phyloP scores from a whole-genome alignment of 2,329 filamentous ascomycete genomes.

The Epichloe scottii region DNA sequence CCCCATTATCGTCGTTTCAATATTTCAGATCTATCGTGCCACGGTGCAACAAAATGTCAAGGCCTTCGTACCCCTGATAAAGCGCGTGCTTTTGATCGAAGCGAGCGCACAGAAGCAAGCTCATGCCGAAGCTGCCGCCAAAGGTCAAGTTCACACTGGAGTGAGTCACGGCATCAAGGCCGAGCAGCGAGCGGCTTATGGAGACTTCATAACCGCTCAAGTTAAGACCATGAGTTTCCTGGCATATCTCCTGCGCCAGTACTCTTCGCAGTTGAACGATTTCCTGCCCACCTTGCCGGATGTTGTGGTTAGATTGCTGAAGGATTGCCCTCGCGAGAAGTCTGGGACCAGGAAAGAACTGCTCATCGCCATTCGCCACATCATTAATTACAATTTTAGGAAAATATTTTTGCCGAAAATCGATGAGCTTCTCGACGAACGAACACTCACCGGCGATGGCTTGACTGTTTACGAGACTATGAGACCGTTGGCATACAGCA shows the following conservation, averaged over 20 bases:
- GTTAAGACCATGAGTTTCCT: slow-evolving; percentile 99
- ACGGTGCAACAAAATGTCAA: slow-evolving; percentile 78
- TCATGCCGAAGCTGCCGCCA: slow-evolving; percentile 69
- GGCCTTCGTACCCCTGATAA: slow-evolving; percentile 86
- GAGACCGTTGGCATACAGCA: slow-evolving; percentile 90
- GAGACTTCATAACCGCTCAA: slow-evolving; percentile 94
- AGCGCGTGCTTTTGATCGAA: slow-evolving; percentile 75
- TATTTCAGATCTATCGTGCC: slow-evolving; percentile 83
- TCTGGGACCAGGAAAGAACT: slow-evolving; percentile 89
- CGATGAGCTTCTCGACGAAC: slow-evolving; percentile 85
- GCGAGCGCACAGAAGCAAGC: slow-evolving; percentile 89
- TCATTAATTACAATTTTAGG: slow-evolving; percentile 97
- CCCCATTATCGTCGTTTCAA: slow-evolving; percentile 95
- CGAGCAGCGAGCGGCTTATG: slow-evolving; percentile 74
- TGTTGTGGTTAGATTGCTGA: slow-evolving; percentile 79
- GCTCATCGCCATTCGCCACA: slow-evolving; percentile 89
- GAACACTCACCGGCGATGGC: slow-evolving; percentile 88
- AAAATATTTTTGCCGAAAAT: slow-evolving; percentile 93
- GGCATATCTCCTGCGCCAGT: slow-evolving; percentile 81
- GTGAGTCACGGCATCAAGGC: slow-evolving; percentile 80
- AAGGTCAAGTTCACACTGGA: slow-evolving; percentile 76
- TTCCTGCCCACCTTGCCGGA: slow-evolving; percentile 77
- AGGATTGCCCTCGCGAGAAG: slow-evolving; percentile 91
- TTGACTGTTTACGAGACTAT: slow-evolving; percentile 95
- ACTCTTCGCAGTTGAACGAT: slow-evolving; percentile 74